These are phyloP conservation scores for Quercus glauca DNA, from an alignment of 306 rosid species.

Conservation along the genomic window DNA sequence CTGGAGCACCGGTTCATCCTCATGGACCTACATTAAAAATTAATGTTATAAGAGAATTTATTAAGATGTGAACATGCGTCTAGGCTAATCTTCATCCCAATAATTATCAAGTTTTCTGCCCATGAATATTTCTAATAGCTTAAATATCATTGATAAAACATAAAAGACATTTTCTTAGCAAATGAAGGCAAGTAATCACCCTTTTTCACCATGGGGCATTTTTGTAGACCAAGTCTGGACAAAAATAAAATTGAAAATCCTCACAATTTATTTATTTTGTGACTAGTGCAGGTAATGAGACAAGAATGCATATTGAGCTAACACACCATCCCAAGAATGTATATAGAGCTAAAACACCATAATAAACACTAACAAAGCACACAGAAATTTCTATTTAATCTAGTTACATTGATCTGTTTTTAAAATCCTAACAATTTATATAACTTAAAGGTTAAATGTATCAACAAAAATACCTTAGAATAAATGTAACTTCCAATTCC, in stretches of 20 bases:
- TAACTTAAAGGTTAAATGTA: not conserved
- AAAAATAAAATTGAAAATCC: not conserved
- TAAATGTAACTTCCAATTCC: not conserved
- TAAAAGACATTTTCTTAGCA: not conserved
- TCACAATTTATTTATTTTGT: not conserved
- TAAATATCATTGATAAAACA: not conserved
- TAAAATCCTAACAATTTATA: not conserved
- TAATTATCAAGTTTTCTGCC: not conserved
- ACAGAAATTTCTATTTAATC: too few relatives aligned
- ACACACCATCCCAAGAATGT: too few relatives aligned
- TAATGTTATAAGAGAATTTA: not conserved
- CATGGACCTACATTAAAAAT: slow-evolving; percentile 57
- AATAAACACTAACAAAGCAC: too few relatives aligned
- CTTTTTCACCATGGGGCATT: not conserved
- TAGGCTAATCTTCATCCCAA: not conserved
- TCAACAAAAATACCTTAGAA: not conserved
- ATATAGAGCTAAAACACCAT: too few relatives aligned
- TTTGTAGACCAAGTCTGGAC: not conserved
- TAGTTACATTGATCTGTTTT: too few relatives aligned
- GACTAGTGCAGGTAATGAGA: too few relatives aligned
- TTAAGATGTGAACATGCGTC: not conserved
- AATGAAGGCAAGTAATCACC: not conserved
- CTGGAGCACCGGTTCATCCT: slow-evolving; percentile 92
- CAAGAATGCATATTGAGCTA: too few relatives aligned
- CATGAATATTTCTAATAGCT: not conserved